These are phyloP conservation scores for Inonotus hispidus DNA, from an alignment of 1,284 basidiomycete species.

Conservation along the genomic window DNA sequence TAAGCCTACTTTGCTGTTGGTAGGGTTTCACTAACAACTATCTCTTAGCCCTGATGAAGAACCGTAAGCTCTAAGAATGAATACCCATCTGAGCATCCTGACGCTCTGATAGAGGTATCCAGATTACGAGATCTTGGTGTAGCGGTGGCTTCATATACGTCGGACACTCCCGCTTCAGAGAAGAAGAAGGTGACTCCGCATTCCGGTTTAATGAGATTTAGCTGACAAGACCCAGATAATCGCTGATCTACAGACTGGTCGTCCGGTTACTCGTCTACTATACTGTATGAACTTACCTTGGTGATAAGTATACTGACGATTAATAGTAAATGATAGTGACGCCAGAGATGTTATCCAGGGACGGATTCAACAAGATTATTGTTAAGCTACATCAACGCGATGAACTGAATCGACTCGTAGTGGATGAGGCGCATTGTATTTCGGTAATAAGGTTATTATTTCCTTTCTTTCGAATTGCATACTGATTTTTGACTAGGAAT, in stretches of 20 bases:
- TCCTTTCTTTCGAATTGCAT: slow-evolving; percentile 19
- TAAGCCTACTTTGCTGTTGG: slow-evolving; percentile 29
- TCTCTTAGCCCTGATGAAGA: slow-evolving; percentile 70
- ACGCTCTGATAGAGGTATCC: slow-evolving; percentile 50
- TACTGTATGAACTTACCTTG: slow-evolving; percentile 50
- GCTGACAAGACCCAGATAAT: slow-evolving; percentile 43
- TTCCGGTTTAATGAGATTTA: background rate
- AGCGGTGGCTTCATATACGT: slow-evolving; percentile 58
- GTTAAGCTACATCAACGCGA: slow-evolving; percentile 45
- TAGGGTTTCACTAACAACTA: background rate
- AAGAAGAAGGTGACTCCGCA: slow-evolving; percentile 41
- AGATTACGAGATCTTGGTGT: slow-evolving; percentile 52
- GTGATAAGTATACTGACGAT: background rate
- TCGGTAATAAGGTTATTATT: slow-evolving; percentile 44
- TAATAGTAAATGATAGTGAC: slow-evolving; percentile 43
- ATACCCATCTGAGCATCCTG: background rate
- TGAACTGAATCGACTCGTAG: slow-evolving; percentile 64
- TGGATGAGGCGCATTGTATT: slow-evolving; percentile 88
- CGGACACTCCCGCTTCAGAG: slow-evolving; percentile 54
- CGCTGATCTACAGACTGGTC: slow-evolving; percentile 54
- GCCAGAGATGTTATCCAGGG: slow-evolving; percentile 64
- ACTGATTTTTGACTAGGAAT: slow-evolving; percentile 50
- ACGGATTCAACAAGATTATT: slow-evolving; percentile 50
- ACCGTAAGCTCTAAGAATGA: slow-evolving; percentile 45
- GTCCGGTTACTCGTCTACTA: slow-evolving; percentile 58